Conservation (phyloP, 202 grass and related monocot genomes). For the Digitaria exilis region DNA sequence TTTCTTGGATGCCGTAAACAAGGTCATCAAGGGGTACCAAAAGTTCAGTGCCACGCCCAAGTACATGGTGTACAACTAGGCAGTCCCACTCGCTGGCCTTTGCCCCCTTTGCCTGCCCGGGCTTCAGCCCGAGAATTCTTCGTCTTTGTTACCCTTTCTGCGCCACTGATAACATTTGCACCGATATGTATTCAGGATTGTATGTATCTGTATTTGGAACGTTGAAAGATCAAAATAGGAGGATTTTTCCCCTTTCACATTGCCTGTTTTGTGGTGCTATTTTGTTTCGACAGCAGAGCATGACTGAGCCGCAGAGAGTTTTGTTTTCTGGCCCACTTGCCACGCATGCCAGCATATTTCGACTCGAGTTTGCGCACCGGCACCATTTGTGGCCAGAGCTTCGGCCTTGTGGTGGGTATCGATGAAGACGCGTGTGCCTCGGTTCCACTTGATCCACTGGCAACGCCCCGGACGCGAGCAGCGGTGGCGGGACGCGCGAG, state of each 20-base stretch:
- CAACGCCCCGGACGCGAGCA: neutral
- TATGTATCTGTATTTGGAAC: neutral
- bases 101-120: neutral
- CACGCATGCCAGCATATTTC: too few relatives aligned
- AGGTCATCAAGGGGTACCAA: conserved; percentile 95
- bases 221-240: neutral
- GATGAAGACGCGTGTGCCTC: too few relatives aligned
- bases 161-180: neutral
- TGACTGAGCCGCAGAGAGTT: neutral
- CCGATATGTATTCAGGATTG: neutral
- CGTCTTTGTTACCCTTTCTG: neutral
- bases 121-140: neutral
- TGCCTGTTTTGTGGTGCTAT: neutral
- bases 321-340: too few relatives aligned
- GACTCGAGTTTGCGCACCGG: too few relatives aligned
- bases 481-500: neutral
- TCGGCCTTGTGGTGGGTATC: too few relatives aligned
- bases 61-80: conserved; percentile 94
- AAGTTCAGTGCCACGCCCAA: conserved; percentile 94
- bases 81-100: neutral
- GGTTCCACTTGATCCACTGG: too few relatives aligned
- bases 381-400: too few relatives aligned
- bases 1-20: conserved; percentile 84
- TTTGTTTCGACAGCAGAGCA: neutral
- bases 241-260: neutral